Evolutionary conservation across 169 alveolate species (phyloP).

Genomic region (Theileria sp.): DNA sequence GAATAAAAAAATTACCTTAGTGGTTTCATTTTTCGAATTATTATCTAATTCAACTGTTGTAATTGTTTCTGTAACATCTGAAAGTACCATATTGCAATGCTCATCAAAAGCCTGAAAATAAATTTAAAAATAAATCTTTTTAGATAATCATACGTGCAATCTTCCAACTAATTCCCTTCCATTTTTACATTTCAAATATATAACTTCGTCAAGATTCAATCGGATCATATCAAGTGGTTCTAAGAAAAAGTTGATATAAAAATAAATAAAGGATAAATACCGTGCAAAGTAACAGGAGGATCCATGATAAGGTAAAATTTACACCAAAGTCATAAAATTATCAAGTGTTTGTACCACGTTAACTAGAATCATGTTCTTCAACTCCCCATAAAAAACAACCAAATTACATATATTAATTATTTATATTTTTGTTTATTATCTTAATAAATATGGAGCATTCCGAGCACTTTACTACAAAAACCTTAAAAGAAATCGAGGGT

Average conservation of each 20-base stretch:
- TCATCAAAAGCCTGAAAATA: conserved; percentile 85
- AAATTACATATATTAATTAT: neutral
- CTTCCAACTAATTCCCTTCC: conserved; percentile 87
- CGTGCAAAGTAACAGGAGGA: conserved; percentile 21
- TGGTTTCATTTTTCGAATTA: conserved; percentile 40
- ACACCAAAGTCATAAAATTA: neutral
- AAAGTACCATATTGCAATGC: conserved; percentile 88
- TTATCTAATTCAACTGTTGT: conserved; percentile 46
- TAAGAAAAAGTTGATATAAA: conserved; percentile 21
- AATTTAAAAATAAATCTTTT: neutral
- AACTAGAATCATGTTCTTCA: neutral
- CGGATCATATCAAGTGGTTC: conserved; percentile 89
- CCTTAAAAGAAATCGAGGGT: neutral
- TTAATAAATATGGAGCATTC: conserved; percentile 16
- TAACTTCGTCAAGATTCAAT: conserved; percentile 83
- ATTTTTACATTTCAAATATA: conserved; percentile 86
- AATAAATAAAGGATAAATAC: neutral
- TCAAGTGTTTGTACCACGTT: neutral
- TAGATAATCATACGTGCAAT: conserved; percentile 71
- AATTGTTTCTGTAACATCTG: conserved; percentile 85
- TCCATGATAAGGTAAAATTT: conserved; percentile 5
- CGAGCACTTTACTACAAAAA: neutral
- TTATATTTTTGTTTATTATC: conserved; percentile 2
- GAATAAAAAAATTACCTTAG: conserved; percentile 29
- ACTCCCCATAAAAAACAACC: conserved; percentile 22